Base-by-base conservation (phyloP, 495 filamentous ascomycete genomes). In the Hyaloscypha variabilis region DNA sequence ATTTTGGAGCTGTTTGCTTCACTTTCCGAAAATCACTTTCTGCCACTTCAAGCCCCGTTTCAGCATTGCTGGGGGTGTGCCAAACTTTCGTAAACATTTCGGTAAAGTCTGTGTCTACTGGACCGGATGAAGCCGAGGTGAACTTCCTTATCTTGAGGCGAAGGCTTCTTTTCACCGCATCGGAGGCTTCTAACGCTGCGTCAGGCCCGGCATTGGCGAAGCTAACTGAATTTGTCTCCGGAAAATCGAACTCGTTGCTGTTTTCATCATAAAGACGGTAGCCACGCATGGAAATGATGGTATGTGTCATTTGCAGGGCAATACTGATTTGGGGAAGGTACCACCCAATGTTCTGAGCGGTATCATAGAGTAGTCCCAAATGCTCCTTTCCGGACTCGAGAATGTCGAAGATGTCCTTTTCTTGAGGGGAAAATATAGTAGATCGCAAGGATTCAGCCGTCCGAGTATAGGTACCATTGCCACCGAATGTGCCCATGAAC, bases 311-410 rank as follows among this genome's bases (percentile, higher is more conserved):
- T 14, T 53, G 50, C 23, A 62, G 29, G 4, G 34, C 46, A 2
- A 62, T 2, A 31, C 46, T 54, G 11, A 51, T 39, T 21, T 53
- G 17, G 24, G 60, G 60, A 6, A 62, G 2, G 29, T 23, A 62
- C 46, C 46, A 62, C 6, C 25, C 60, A 6, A 36, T 53, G n/a
- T 62, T 31, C 19, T 14, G 10, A 2, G 25, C 29, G n/a, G 51
- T 62, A 30, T 62, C 60, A 53, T 34, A 62, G 8, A 62, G 46
- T 21, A 62, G 14, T 10, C 31, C 50, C 42, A 34, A 53, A n/a
- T 36, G 29, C 6, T 62, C 23, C 14, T 17, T 31, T 23, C 26
- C 46, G 19, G 25, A 24, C 1, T 13, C 19, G 14, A 62, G 21
- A 14, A 34, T 54, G 14, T 62, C 46, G 19, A 14, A 6, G 21